These are phyloP conservation scores for Funneliformis caledonium DNA, from an alignment of 371 early-diverging fungal species.

Conservation along the genomic window DNA sequence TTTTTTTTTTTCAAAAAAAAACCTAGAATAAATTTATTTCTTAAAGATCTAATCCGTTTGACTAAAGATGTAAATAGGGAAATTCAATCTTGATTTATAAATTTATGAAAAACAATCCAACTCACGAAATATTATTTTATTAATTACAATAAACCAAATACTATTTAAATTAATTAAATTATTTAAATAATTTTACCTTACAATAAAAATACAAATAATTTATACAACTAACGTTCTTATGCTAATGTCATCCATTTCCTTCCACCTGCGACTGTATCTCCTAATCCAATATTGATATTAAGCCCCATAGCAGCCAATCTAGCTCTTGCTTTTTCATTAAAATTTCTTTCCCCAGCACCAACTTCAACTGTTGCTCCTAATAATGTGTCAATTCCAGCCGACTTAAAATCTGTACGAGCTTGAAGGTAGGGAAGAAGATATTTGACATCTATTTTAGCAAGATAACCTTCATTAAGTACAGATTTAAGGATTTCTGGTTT, in stretches of 20 bases:
- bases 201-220: neutral
- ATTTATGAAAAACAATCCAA: too few species aligned
- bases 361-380: conserved; percentile 47
- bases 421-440: conserved; percentile 84
- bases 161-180: neutral
- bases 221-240: neutral
- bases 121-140: too few species aligned
- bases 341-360: conserved; percentile 20
- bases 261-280: neutral
- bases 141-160: too few species aligned
- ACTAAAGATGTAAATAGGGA: too few species aligned
- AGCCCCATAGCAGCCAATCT: conserved; percentile 35
- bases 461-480: conserved; percentile 79
- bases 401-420: conserved; percentile 86
- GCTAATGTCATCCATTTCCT: neutral
- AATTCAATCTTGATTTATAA: too few species aligned
- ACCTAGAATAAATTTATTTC: too few species aligned
- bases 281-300: conserved; percentile 25
- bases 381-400: conserved; percentile 65
- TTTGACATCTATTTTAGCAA: conserved; percentile 78
- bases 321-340: conserved; percentile 38
- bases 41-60: too few species aligned
- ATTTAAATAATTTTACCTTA: neutral
- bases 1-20: too few species aligned
- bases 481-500: conserved; percentile 88